phyloP scores from a whole-genome alignment of 2,329 filamentous ascomycete genomes.

The Penicillium sp. region DNA sequence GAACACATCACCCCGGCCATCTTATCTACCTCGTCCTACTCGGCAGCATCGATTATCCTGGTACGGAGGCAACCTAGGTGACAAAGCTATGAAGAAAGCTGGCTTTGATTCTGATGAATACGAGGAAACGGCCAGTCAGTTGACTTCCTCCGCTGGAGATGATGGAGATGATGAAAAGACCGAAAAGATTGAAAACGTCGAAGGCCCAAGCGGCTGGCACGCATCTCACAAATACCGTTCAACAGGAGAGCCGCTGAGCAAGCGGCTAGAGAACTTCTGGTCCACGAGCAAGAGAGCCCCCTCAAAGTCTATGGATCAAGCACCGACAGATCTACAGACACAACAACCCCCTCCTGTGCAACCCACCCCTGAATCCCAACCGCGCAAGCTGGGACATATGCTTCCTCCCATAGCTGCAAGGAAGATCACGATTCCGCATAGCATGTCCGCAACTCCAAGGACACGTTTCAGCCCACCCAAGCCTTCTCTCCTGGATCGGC shows the following conservation, averaged over 20 bases:
- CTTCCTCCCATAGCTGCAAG: slow-evolving; percentile 25
- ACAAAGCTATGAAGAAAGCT: slow-evolving; percentile 35
- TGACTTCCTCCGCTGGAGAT: slow-evolving; percentile 29
- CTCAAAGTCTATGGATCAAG: slow-evolving; percentile 20
- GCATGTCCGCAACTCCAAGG: slow-evolving; percentile 35
- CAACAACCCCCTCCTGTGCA: slow-evolving; percentile 12
- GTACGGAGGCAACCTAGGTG: slow-evolving; percentile 32
- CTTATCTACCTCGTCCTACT: slow-evolving; percentile 25
- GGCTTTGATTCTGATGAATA: slow-evolving; percentile 38
- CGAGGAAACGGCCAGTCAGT: slow-evolving; percentile 30
- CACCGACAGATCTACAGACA: slow-evolving; percentile 18
- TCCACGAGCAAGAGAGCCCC: slow-evolving; percentile 31
- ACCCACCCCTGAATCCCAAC: slow-evolving; percentile 18
- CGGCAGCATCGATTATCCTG: slow-evolving; percentile 31
- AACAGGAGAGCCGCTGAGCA: slow-evolving; percentile 36
- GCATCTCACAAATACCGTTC: slow-evolving; percentile 27
- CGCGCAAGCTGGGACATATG: slow-evolving; percentile 25
- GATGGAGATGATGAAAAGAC: slow-evolving; percentile 29
- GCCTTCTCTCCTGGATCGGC: slow-evolving; percentile 39
- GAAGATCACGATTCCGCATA: slow-evolving; percentile 36
- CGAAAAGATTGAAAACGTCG: slow-evolving; percentile 22
- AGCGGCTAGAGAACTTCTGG: slow-evolving; percentile 41
- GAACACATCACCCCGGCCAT: slow-evolving; percentile 19
- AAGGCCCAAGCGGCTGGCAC: slow-evolving; percentile 30
- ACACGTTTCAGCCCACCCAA: slow-evolving; percentile 42